A percentile compares a stretch with the other conserved stretches of the same genome.
phyloP scores from a whole-genome alignment of 2,329 filamentous ascomycete species.

The Hymenoscyphus linearis region DNA sequence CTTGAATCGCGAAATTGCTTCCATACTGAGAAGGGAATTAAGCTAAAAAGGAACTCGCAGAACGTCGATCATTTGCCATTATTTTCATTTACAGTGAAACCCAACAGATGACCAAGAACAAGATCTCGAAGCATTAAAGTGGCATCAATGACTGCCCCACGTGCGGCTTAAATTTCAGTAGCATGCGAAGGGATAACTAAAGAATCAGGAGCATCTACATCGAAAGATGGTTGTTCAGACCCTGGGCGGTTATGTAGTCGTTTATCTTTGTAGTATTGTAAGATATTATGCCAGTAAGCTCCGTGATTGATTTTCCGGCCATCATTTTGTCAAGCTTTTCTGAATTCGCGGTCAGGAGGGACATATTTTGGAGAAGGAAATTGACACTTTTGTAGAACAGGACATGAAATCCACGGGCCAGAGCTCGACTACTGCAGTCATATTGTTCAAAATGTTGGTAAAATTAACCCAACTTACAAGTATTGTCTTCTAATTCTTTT shows the following conservation, averaged over 20 bases:
- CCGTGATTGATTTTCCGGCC: neutral
- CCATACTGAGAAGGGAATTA: conserved; percentile 11
- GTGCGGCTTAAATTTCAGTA: conserved; percentile 1
- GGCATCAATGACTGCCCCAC: neutral
- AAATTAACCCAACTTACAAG: too few species aligned
- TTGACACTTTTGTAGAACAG: too few species aligned
- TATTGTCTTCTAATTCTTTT: too few species aligned
- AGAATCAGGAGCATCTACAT: conserved; percentile 1
- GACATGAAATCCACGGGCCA: too few species aligned
- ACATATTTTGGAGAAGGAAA: too few species aligned
- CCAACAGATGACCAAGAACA: conserved; percentile 3
- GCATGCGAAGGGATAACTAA: neutral
- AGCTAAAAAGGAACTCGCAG: neutral
- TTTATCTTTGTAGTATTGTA: conserved; percentile 1
- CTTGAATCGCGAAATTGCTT: conserved; percentile 21
- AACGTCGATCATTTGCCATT: neutral
- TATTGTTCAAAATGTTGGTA: too few species aligned
- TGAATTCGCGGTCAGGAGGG: too few species aligned
- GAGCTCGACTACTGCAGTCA: too few species aligned
- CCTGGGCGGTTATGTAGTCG: neutral
- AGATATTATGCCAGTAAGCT: conserved; percentile 1
- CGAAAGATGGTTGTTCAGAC: neutral
- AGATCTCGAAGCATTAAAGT: neutral
- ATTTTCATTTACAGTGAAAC: neutral
- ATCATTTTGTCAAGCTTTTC: neutral